These are phyloP conservation scores for Samsoniella hepiali DNA, from an alignment of 2,329 filamentous ascomycete genomes.

Conservation along the genomic window DNA sequence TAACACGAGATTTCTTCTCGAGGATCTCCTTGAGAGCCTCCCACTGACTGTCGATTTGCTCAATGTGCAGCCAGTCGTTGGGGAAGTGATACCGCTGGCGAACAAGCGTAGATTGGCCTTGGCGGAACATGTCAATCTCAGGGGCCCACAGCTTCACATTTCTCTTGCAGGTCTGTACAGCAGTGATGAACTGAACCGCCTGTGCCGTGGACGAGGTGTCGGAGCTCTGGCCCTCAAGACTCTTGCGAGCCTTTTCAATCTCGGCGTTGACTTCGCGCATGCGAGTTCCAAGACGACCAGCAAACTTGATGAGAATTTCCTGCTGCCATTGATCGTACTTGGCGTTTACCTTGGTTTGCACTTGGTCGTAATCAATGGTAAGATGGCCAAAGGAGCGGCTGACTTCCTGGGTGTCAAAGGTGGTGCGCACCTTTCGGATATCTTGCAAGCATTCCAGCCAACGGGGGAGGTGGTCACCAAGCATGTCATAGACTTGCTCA, in stretches of 20 bases:
- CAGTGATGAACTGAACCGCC: slow-evolving; percentile 97
- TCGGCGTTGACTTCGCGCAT: slow-evolving; percentile 92
- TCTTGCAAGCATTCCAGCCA: slow-evolving; percentile 97
- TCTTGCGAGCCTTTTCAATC: slow-evolving; percentile 83
- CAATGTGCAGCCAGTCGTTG: slow-evolving; percentile 89
- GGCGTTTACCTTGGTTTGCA: slow-evolving; percentile 96
- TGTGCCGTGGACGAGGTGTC: slow-evolving; percentile 95
- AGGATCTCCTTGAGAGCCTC: slow-evolving; percentile 88
- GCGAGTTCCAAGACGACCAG: slow-evolving; percentile 77
- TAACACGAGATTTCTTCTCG: slow-evolving; percentile 87
- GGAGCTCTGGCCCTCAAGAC: slow-evolving; percentile 86
- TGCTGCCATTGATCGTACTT: slow-evolving; percentile 99
- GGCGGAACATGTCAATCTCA: slow-evolving; percentile 91
- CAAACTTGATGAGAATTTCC: slow-evolving; percentile 93
- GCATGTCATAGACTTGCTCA: slow-evolving; percentile 87
- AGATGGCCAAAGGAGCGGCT: slow-evolving; percentile 91
- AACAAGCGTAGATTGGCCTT: slow-evolving; percentile 87
- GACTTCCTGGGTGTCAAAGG: slow-evolving; percentile 95
- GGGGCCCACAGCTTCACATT: slow-evolving; percentile 93
- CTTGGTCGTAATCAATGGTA: slow-evolving; percentile 95
- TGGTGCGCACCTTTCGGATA: slow-evolving; percentile 89
- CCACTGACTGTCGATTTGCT: slow-evolving; percentile 97
- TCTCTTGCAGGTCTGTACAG: slow-evolving; percentile 92
- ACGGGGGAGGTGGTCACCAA: slow-evolving; percentile 85
- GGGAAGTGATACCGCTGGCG: slow-evolving; percentile 93